Evolutionary conservation across 2,329 filamentous ascomycete genomes (phyloP).

Genomic region (Exophiala viscosa): DNA sequence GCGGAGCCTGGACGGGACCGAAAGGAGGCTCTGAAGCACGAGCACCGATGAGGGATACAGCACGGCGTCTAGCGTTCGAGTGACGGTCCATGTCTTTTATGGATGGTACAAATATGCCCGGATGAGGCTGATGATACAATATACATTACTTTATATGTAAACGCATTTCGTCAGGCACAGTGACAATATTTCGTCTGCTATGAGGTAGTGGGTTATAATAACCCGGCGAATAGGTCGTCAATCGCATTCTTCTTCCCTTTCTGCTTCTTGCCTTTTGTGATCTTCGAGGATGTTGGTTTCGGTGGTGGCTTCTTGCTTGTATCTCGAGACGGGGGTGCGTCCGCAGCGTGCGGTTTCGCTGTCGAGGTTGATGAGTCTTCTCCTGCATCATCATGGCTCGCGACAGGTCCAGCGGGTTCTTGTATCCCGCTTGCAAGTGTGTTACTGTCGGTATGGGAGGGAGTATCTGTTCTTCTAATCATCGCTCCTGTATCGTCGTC

Average conservation of each 20-base stretch:
- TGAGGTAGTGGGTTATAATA: constrained; percentile 41
- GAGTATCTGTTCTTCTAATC: too few relatives aligned
- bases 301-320: not conserved
- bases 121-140: too few relatives aligned
- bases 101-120: not conserved
- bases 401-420: not conserved
- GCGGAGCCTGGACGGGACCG: not conserved
- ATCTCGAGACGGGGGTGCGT: not conserved
- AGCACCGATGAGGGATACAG: too few relatives aligned
- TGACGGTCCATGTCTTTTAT: not conserved
- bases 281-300: not conserved
- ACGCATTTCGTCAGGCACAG: not conserved
- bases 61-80: too few relatives aligned
- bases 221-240: constrained; percentile 66
- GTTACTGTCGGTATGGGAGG: too few relatives aligned
- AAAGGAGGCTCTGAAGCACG: not conserved
- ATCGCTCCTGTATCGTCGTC: not conserved
- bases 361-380: too few relatives aligned
- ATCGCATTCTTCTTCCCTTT: constrained; percentile 64
- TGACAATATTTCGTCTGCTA: not conserved
- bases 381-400: not conserved
- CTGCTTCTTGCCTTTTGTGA: constrained; percentile 34
- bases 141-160: too few relatives aligned
- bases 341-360: not conserved
- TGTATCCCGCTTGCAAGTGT: too few relatives aligned